Base-by-base conservation (phyloP, 352 stramenopile species). In the Globisporangium ultimum region DNA sequence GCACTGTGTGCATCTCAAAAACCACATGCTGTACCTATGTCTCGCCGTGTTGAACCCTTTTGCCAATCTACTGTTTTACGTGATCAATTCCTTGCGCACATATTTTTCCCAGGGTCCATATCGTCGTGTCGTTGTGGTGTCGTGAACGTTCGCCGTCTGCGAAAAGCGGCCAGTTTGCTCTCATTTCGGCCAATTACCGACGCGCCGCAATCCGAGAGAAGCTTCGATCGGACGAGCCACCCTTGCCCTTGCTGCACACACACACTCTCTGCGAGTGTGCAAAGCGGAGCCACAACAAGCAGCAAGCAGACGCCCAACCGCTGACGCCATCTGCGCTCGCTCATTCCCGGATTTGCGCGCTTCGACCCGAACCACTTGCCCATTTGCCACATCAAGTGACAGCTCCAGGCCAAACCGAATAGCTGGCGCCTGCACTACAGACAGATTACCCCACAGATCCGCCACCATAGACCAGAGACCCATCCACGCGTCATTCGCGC, bases 141-240 rank as follows among this genome's bases (percentile, higher is more conserved):
- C 28, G 9, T 24, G 8, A 32, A 21, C 3, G 6, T 1, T 1
- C n/a, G 2, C 17, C 32, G 47, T 61, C 47, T 61, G 55, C 55
- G 55, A 61, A 61, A 61, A 12, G 52, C 41, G 21, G 18, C 24
- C 2, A 10, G 1, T 49, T 54, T 24, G 48, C n/a, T n/a, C 43
- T 28, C 45, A 61, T 48, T 24, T 61, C n/a, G 13, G n/a, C 34
- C 34, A 17, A 22, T 11, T 28, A 48, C 5, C 17, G 10, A 11
- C 34, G 11, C 36, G n/a, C 41, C 15, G 52, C 38, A 58, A 49
- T 46, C 52, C 20, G 40, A 54, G 48, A 58, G 53, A 58, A 58
- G 41, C 53, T 58, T 58, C 53, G 53, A 58, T 51, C 41, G 53
- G 53, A 58, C 53, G 53, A 58, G 41, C 53, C 53, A 38, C n/a